Evolutionary conservation across 2,329 filamentous ascomycete genomes (phyloP).

Genomic region (Plectosphaerella cucumerina): DNA sequence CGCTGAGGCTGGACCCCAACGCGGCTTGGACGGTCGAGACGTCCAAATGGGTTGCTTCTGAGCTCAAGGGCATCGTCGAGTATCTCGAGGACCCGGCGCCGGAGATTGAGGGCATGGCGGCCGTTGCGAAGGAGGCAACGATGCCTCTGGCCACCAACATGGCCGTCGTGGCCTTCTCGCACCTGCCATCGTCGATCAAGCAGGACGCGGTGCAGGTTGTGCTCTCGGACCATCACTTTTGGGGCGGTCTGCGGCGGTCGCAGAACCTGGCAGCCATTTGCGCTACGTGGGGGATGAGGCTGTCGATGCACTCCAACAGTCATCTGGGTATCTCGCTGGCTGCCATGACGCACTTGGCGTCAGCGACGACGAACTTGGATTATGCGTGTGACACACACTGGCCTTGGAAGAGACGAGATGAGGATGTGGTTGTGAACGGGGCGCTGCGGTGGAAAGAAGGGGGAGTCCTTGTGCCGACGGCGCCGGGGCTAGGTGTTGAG

Average conservation of each 20-base stretch:
- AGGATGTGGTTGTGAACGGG: constrained; percentile 34
- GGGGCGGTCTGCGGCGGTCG: constrained; percentile 36
- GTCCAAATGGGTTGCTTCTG: constrained; percentile 32
- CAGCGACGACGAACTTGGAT: constrained; percentile 34
- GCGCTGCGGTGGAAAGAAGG: constrained; percentile 30
- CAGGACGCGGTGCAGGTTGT: constrained; percentile 36
- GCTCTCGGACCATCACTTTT: constrained; percentile 37
- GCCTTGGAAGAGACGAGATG: constrained; percentile 38
- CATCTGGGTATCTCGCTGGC: constrained; percentile 37
- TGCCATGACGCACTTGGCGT: constrained; percentile 37
- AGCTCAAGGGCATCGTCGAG: constrained; percentile 29
- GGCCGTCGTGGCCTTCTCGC: constrained; percentile 35
- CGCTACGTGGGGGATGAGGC: constrained; percentile 31
- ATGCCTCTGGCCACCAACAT: constrained; percentile 40
- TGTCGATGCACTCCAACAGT: constrained; percentile 40
- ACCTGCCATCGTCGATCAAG: constrained; percentile 30
- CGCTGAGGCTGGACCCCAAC: constrained; percentile 32
- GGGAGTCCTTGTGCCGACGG: constrained; percentile 26
- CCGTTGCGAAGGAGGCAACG: constrained; percentile 30
- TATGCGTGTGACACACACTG: constrained; percentile 40
- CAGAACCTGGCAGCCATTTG: constrained; percentile 33
- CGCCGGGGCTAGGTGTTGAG: constrained; percentile 30
- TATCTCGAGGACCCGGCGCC: constrained; percentile 35
- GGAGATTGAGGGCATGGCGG: constrained; percentile 37
- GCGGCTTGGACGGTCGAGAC: constrained; percentile 34